Conservation (phyloP, 345 rosid species). For the Brassica incana region DNA sequence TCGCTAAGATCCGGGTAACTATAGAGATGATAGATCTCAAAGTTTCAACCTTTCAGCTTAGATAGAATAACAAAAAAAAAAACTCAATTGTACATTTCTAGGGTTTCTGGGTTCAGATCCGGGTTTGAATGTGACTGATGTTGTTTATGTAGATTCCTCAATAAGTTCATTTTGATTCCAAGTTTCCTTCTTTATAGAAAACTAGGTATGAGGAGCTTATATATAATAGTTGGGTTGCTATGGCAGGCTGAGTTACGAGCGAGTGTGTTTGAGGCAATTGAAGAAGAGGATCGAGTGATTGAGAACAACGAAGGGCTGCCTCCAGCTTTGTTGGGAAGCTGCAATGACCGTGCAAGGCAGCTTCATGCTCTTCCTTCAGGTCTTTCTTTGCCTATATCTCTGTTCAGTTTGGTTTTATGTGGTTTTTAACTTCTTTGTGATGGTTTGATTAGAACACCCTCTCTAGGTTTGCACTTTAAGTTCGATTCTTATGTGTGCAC, state of each 20-base stretch:
- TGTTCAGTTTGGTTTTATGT: neutral
- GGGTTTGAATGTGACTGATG: neutral
- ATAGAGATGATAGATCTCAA: neutral
- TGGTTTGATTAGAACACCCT: neutral
- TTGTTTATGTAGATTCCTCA: neutral
- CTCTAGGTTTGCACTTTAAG: neutral
- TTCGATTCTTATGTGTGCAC: neutral
- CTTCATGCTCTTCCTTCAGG: constrained; percentile 97
- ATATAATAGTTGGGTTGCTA: neutral
- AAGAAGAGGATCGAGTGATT: constrained; percentile 87
- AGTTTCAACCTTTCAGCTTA: neutral
- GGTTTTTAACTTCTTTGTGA: neutral
- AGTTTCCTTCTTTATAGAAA: too few species aligned
- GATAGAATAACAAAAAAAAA: neutral
- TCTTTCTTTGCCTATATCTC: constrained; percentile 28
- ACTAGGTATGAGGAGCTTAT: too few species aligned
- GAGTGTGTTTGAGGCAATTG: constrained; percentile 97
- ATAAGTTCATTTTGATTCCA: neutral
- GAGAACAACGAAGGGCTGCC: constrained; percentile 81
- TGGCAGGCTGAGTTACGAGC: constrained; percentile 95
- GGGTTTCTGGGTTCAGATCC: constrained; percentile 21
- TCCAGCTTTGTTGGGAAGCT: constrained; percentile 95
- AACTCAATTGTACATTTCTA: constrained; percentile 1
- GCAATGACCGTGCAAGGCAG: constrained; percentile 88
- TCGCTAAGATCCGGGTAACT: constrained; percentile 98